Evolutionary conservation across 495 filamentous ascomycete species (phyloP).

Genomic region (Xylaria cubensis): DNA sequence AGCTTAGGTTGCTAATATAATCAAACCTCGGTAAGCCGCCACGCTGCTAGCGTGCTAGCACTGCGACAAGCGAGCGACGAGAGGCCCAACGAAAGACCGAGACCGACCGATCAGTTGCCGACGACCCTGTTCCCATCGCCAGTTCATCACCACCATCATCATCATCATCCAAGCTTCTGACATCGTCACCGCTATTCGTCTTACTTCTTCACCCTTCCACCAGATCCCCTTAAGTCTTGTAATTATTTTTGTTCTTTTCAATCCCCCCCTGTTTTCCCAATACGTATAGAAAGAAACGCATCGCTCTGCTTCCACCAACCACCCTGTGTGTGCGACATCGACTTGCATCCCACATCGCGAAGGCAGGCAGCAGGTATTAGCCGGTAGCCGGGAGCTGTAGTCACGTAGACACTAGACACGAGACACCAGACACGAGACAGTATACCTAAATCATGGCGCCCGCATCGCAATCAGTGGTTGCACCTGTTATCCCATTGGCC

Average conservation of each 20-base stretch:
- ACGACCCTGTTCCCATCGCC: not conserved
- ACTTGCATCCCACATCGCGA: not conserved
- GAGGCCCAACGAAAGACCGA: not conserved
- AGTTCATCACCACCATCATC: slow-evolving; percentile 5
- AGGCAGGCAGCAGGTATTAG: not conserved
- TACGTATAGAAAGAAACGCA: slow-evolving; percentile 20
- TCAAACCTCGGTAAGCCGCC: slow-evolving; percentile 21
- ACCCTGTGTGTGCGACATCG: not conserved
- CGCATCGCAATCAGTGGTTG: slow-evolving; percentile 47
- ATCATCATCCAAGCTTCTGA: slow-evolving; percentile 14
- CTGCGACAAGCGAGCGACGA: not conserved
- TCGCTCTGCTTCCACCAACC: not conserved
- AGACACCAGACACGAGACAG: not conserved
- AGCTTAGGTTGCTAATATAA: not conserved
- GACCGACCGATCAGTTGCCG: not conserved
- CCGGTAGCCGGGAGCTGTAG: not conserved
- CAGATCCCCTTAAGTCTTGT: not conserved
- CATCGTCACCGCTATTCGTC: slow-evolving; percentile 15
- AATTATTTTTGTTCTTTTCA: slow-evolving; percentile 4
- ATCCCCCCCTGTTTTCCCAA: not conserved
- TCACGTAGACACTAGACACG: not conserved
- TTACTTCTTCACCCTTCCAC: slow-evolving; percentile 11
- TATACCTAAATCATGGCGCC: slow-evolving; percentile 38
- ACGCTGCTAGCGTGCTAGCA: not conserved
- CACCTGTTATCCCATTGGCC: slow-evolving; percentile 79